Conservation (phyloP, 441 rosid genomes). For the Omphalea diandra region DNA sequence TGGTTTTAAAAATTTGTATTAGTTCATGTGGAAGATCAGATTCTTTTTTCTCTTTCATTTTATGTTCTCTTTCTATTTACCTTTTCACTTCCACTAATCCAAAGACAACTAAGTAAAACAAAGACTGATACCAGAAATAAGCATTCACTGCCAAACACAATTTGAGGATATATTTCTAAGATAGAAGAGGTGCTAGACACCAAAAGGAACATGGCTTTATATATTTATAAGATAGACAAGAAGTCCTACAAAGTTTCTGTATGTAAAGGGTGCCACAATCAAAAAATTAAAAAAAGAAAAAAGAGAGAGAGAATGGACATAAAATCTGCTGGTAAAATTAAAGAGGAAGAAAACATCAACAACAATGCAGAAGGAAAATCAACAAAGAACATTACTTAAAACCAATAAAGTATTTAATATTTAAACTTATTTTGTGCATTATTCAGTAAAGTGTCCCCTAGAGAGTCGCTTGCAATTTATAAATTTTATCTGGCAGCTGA, state of each 20-base stretch:
- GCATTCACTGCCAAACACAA: too few relatives aligned
- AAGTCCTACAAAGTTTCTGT: too few relatives aligned
- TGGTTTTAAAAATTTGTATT: neutral
- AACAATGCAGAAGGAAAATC: conserved; percentile 4
- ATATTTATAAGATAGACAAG: too few relatives aligned
- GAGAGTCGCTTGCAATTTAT: neutral
- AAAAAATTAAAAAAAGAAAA: too few relatives aligned
- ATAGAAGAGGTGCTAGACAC: too few relatives aligned
- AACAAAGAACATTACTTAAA: neutral
- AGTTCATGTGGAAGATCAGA: neutral
- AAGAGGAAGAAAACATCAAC: neutral
- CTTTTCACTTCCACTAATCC: neutral
- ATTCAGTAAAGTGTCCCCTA: neutral
- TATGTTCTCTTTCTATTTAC: neutral
- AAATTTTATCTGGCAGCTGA: neutral
- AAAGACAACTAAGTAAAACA: neutral
- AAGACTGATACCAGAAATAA: neutral
- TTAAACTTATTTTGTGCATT: neutral
- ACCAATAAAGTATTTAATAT: too few relatives aligned
- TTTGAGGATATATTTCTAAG: too few relatives aligned
- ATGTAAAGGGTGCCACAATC: too few relatives aligned
- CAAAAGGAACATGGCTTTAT: too few relatives aligned
- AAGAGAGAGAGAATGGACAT: too few relatives aligned
- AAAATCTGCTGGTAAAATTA: neutral
- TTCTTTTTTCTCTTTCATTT: neutral